Base-by-base conservation (phyloP, 441 rosid species). In the Omphalea diandra region DNA sequence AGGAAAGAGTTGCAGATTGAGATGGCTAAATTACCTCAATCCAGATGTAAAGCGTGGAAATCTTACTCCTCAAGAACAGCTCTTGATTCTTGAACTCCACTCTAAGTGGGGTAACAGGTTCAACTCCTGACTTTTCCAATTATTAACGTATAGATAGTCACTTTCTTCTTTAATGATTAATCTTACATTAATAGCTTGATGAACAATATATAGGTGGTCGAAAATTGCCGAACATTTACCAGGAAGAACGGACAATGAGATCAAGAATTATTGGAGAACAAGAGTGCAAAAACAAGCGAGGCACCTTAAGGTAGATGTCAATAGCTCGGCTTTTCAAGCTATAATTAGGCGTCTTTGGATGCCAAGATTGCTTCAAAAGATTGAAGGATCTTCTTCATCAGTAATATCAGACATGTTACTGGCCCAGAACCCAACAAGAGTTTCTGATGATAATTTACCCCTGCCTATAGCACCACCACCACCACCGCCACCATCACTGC, bases 261-360 rank as follows among this genome's bases (percentile, higher is more conserved):
- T 89, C 47, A 89, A 89, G 75, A 87, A 89, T 63, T 87, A 87
- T n/a, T 89, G 95, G 95, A 84, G 93, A 77, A 90, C 96, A 14
- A 72, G 95, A n/a, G 89, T 89, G 54, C 87, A 86, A 7, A 87
- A 86, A 74, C 90, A 86, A 59, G 95, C 95, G 0, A 79, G 78
- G 26, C 82, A 84, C 43, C 85, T 89, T 2, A 87, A 85, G 55
- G 65, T 85, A 18, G 96, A 87, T 44, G 81, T 79, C 17, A 83
- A 85, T 29, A 82, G 91, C 77, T 43, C 70, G 20, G 78, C 79
- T 31, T 89, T 89, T 72, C 79, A 77, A 65, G 87, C 84, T 11
- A 67, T 79, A 32, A 74, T 89, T 27, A 75, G 74, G 55, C 55
- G 79, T 55, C 65, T 62, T 26, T 83, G 82, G 89, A 84, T 84